Evolutionary conservation across 805 yeast genomes (phyloP).

Genomic region (Torulaspora franciscae): DNA sequence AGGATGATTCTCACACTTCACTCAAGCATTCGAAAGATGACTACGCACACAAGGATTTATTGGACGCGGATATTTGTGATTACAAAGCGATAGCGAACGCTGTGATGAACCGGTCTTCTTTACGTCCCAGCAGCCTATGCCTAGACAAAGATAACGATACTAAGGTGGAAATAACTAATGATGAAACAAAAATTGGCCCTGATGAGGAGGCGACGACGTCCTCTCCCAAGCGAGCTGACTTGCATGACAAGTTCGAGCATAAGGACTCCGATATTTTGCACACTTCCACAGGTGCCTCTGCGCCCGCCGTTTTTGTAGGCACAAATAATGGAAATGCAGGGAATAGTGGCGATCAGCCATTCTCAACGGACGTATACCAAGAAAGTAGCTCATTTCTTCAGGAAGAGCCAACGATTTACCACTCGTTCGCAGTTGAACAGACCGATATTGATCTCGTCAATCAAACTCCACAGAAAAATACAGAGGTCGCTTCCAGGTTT

Average conservation of each 20-base stretch:
- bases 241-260: too few relatives aligned
- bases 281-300: too few relatives aligned
- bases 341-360: background rate
- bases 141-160: background rate
- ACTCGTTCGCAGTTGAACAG: constrained; percentile 19
- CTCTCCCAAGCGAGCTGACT: too few relatives aligned
- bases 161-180: background rate
- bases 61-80: constrained; percentile 10
- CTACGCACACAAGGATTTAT: background rate
- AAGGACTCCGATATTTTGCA: too few relatives aligned
- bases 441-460: background rate
- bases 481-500: constrained; percentile 7
- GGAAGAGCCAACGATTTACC: constrained; percentile 15
- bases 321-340: background rate
- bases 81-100: constrained; percentile 16
- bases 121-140: background rate
- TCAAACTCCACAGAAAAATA: background rate
- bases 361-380: background rate
- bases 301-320: too few relatives aligned
- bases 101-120: constrained; percentile 4
- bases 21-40: background rate
- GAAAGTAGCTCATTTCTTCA: constrained; percentile 1
- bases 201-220: too few relatives aligned
- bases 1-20: background rate
- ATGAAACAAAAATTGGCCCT: background rate